Percentiles rank a stretch among this genome's conserved stretches.
phyloP scores from a whole-genome alignment of 192 early-diverging fungal species.

The Mortierella alpina region DNA sequence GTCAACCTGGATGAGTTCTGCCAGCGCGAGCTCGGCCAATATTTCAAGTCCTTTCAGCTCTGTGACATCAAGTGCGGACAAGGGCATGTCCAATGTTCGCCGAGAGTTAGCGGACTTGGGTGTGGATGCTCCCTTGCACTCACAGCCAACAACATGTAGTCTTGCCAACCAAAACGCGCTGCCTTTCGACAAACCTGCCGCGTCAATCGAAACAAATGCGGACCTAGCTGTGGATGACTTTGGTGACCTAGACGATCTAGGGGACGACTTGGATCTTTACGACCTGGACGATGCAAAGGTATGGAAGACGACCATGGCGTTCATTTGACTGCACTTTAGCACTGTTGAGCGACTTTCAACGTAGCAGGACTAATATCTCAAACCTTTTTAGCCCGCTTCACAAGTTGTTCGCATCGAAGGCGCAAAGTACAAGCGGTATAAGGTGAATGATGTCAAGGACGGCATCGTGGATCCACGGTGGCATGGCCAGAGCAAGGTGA shows the following conservation, averaged over 20 bases:
- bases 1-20: conserved; percentile 8
- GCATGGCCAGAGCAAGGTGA: conserved; percentile 28
- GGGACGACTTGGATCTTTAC: conserved; percentile 27
- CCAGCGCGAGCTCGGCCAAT: neutral
- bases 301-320: neutral
- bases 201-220: too few relatives aligned
- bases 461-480: conserved; percentile 12
- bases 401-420: neutral
- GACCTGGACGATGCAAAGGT: neutral
- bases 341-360: neutral
- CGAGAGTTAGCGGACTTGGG: conserved; percentile 4
- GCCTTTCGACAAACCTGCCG: neutral
- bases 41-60: neutral
- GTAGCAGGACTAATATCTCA: neutral
- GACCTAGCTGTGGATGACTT: conserved; percentile 25
- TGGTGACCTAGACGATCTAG: conserved; percentile 30
- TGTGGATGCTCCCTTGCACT: too few relatives aligned
- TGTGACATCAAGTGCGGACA: neutral
- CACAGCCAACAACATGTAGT: neutral
- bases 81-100: neutral
- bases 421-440: conserved; percentile 28
- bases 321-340: neutral
- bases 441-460: conserved; percentile 6
- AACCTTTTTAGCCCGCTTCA: neutral
- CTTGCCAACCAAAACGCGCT: neutral